Conservation (phyloP, 1,284 basidiomycete species). For the Stereum hirsutum region DNA sequence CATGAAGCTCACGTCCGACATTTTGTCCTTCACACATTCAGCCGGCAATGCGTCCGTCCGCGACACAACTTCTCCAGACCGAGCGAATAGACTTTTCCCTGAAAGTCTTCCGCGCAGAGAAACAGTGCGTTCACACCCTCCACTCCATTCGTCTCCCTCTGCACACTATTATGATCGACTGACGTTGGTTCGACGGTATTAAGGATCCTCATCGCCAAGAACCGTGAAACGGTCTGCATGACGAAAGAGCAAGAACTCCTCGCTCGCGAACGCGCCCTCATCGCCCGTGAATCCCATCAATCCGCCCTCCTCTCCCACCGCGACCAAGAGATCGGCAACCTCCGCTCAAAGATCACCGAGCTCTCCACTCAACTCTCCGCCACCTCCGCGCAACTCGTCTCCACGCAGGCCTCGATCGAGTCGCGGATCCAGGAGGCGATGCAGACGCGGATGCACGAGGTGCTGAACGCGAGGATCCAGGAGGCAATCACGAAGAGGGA, state of each 20-base stretch:
- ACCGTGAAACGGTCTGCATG: conserved; percentile 43
- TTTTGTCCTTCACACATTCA: no score
- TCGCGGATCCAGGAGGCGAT: no score
- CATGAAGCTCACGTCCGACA: conserved; percentile 1
- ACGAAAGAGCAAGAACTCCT: conserved; percentile 58
- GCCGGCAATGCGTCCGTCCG: conserved; percentile 81
- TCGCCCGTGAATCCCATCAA: conserved; percentile 46
- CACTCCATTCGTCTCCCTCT: neutral
- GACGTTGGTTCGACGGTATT: neutral
- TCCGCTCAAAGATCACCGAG: conserved; percentile 33
- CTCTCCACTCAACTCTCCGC: no score
- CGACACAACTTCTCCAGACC: conserved; percentile 68
- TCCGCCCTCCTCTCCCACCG: conserved; percentile 38
- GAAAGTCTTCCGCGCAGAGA: conserved; percentile 71
- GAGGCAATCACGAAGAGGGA: conserved; percentile 57
- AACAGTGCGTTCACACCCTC: conserved; percentile 44
- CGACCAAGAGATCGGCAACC: conserved; percentile 44
- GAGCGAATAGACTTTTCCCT: conserved; percentile 67
- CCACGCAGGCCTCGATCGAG: no score
- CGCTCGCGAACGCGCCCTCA: conserved; percentile 44
- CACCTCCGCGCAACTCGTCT: no score
- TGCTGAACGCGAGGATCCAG: conserved; percentile 43
- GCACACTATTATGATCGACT: neutral
- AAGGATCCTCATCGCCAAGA: conserved; percentile 55
- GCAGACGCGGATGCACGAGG: conserved; percentile 19